A percentile compares a stretch with the other conserved stretches of the same genome.
Evolutionary conservation across 345 rosid genomes (phyloP).

Genomic region (Angophora floribunda): DNA sequence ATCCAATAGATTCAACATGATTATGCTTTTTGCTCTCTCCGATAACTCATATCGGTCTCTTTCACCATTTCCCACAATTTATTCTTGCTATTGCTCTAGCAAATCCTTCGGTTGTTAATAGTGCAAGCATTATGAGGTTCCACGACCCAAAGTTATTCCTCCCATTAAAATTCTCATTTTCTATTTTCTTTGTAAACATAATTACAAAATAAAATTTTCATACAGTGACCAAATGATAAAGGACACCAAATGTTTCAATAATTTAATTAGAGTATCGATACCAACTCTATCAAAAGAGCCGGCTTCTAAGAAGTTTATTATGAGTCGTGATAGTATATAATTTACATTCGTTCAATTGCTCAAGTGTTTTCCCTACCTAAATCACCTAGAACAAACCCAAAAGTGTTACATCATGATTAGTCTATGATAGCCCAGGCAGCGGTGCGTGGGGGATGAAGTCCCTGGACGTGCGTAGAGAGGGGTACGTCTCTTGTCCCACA

Average conservation of each 20-base stretch:
- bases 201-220: background rate
- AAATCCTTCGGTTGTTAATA: background rate
- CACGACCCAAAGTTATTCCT: no score
- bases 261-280: background rate
- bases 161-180: no score
- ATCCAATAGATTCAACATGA: background rate
- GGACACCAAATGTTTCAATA: background rate
- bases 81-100: background rate
- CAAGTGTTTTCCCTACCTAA: background rate
- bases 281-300: background rate
- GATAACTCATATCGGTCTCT: background rate
- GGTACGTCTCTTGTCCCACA: no score
- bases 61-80: background rate
- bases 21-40: background rate
- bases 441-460: no score
- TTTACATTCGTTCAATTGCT: background rate
- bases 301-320: background rate
- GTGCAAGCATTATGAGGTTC: no score
- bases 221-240: fast-evolving
- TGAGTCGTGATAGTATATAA: background rate
- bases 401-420: background rate
- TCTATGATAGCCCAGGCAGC: no score
- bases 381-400: background rate
- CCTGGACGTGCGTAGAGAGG: no score
- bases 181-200: background rate